Conservation (phyloP, 2,329 filamentous ascomycete genomes). For the Lecanicillium sp. region DNA sequence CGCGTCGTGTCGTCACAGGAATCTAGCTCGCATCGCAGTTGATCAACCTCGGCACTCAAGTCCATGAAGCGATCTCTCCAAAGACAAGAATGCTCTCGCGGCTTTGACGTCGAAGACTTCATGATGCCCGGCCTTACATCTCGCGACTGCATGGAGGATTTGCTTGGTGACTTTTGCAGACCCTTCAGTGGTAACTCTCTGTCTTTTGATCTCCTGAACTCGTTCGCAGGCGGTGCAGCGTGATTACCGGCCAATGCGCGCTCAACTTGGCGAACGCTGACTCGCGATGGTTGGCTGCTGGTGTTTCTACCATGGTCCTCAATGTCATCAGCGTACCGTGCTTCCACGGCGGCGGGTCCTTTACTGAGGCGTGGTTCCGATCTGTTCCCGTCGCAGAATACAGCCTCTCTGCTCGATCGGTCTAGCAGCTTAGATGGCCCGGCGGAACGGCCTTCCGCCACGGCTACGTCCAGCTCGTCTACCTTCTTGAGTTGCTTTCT, state of each 20-base stretch:
- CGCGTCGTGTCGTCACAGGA: conserved; percentile 12
- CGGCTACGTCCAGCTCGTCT: not conserved
- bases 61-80: conserved; percentile 35
- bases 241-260: not conserved
- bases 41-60: conserved; percentile 32
- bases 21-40: conserved; percentile 31
- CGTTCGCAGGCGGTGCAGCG: too few species aligned
- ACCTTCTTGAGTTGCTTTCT: conserved; percentile 1
- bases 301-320: not conserved
- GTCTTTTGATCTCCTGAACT: too few species aligned
- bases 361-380: conserved; percentile 6
- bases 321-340: not conserved
- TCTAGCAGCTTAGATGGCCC: not conserved
- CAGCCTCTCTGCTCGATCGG: not conserved
- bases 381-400: conserved; percentile 8
- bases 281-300: not conserved
- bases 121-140: conserved; percentile 7
- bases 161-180: too few species aligned
- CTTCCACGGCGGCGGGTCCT: not conserved
- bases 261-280: conserved; percentile 1
- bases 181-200: too few species aligned
- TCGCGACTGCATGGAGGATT: not conserved
- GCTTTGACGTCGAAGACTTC: not conserved
- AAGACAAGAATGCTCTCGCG: conserved; percentile 26
- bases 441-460: not conserved